These are phyloP conservation scores for Phytophthora citrophthora DNA, from an alignment of 352 stramenopile genomes.

Conservation along the genomic window DNA sequence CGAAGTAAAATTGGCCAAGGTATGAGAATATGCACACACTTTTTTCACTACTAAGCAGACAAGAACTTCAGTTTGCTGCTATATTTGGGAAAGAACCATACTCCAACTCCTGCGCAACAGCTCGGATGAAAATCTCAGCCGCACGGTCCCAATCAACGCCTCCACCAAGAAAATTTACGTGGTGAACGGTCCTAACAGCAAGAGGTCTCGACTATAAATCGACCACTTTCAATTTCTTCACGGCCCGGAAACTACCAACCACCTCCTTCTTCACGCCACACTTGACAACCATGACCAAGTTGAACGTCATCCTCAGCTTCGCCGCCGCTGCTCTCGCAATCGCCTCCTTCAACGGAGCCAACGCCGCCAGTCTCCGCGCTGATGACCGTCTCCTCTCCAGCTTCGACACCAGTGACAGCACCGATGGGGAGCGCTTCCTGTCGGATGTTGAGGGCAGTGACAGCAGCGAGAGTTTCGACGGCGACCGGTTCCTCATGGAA, in stretches of 20 bases:
- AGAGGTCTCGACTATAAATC: background rate
- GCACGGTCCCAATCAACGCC: too few relatives aligned
- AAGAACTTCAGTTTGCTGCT: too few relatives aligned
- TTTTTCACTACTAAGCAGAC: too few relatives aligned
- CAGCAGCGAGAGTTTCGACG: constrained; percentile 16
- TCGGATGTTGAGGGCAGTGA: constrained; percentile 25
- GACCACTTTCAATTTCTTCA: constrained; percentile 28
- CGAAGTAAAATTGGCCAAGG: too few relatives aligned
- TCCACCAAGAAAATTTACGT: too few relatives aligned
- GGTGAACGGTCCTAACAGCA: too few relatives aligned
- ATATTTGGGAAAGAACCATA: too few relatives aligned
- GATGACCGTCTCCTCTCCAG: constrained; percentile 8
- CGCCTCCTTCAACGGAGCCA: constrained; percentile 12
- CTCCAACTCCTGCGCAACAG: too few relatives aligned
- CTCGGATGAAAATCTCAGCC: too few relatives aligned
- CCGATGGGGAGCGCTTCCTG: constrained; percentile 22
- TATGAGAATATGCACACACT: too few relatives aligned
- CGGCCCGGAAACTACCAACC: background rate
- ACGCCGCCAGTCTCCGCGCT: constrained; percentile 19
- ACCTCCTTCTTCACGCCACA: background rate
- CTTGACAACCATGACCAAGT: constrained; percentile 28
- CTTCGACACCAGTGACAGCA: constrained; percentile 6
- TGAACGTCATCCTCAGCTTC: constrained; percentile 33
- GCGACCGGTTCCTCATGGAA: constrained; percentile 13
- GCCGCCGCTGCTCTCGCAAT: constrained; percentile 12